Conservation (phyloP, 176 grass and related monocot genomes). For the Oryza glumipatula region DNA sequence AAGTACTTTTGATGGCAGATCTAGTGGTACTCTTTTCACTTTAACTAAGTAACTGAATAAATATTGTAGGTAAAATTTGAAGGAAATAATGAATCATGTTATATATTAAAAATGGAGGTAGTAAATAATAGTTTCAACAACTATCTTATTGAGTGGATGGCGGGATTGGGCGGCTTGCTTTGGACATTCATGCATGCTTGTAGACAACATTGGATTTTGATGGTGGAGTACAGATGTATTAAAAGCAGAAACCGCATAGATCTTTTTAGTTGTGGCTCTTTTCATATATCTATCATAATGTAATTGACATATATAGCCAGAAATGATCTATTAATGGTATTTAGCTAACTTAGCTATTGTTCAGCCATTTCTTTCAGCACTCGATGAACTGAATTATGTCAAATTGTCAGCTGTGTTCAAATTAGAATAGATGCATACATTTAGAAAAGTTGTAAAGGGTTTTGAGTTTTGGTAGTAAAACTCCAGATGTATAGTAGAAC, state of each 20-base stretch:
- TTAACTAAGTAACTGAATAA: too few species aligned
- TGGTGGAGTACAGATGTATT: not conserved
- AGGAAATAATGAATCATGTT: too few species aligned
- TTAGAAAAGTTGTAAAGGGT: not conserved
- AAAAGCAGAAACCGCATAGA: not conserved
- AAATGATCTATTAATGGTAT: constrained; percentile 11
- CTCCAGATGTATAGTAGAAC: not conserved
- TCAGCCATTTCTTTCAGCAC: not conserved
- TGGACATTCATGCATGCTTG: constrained; percentile 4
- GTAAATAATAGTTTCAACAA: not conserved
- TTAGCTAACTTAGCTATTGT: not conserved
- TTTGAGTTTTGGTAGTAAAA: constrained; percentile 4
- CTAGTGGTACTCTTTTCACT: too few species aligned
- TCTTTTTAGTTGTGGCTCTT: not conserved
- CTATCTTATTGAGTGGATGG: not conserved
- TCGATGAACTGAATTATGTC: not conserved
- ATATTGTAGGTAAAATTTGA: too few species aligned
- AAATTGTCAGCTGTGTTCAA: not conserved
- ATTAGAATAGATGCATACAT: not conserved
- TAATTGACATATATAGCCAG: not conserved
- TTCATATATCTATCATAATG: constrained; percentile 8
- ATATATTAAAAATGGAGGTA: too few species aligned
- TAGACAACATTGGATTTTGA: constrained; percentile 26
- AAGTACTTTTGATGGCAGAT: too few species aligned
- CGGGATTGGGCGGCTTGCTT: not conserved